Evolutionary conservation across 768 basidiomycete species (phyloP).

Genomic region (Suillus fuscotomentosus): DNA sequence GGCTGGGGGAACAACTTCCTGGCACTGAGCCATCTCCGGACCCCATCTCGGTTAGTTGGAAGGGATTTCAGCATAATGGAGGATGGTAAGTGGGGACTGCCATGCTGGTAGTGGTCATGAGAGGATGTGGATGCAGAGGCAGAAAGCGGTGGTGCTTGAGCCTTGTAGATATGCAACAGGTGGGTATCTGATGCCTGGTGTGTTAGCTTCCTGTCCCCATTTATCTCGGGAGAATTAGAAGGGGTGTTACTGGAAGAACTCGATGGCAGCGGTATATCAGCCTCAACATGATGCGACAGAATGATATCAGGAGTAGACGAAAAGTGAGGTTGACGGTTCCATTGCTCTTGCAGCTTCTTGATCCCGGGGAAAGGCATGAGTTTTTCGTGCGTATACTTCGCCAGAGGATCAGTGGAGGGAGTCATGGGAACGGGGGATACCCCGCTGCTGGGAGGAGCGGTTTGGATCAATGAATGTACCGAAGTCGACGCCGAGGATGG

Average conservation of each 20-base stretch:
- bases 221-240: conserved; percentile 47
- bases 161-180: conserved; percentile 53
- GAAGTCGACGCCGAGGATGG: conserved; percentile 67
- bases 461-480: conserved; percentile 59
- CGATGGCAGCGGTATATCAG: conserved; percentile 40
- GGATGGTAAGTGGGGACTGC: conserved; percentile 33
- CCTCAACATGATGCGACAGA: conserved; percentile 44
- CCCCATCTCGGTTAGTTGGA: conserved; percentile 74
- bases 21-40: conserved; percentile 75
- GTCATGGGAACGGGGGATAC: conserved; percentile 79
- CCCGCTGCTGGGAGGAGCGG: conserved; percentile 51
- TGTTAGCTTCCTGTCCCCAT: conserved; percentile 60
- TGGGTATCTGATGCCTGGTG: conserved; percentile 72
- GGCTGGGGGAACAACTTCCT: conserved; percentile 55
- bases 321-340: conserved; percentile 48
- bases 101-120: conserved; percentile 48
- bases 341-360: conserved; percentile 72
- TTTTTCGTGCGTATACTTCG: conserved; percentile 73
- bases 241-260: conserved; percentile 51
- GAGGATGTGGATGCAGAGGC: conserved; percentile 46
- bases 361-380: conserved; percentile 91
- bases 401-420: conserved; percentile 60
- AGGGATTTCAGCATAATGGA: conserved; percentile 43
- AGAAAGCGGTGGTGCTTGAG: conserved; percentile 39
- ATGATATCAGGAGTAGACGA: conserved; percentile 50